phyloP scores from a whole-genome alignment of 371 early-diverging fungal species.

The Chytridium lagenaria region DNA sequence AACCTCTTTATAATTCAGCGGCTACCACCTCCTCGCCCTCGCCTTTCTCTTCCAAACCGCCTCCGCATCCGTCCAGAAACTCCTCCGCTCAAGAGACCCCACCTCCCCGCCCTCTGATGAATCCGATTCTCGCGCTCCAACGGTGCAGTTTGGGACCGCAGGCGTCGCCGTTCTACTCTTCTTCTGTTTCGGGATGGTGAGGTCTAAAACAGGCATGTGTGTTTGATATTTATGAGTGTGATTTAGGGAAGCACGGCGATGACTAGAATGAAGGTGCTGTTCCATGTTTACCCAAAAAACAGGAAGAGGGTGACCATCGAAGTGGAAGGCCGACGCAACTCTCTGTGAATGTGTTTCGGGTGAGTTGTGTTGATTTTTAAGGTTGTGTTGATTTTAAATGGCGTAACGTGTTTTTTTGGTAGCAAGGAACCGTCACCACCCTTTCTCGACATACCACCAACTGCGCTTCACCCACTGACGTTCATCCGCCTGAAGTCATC shows the following conservation, averaged over 20 bases:
- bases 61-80: background rate
- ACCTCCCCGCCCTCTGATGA: background rate
- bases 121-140: background rate
- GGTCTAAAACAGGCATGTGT: background rate
- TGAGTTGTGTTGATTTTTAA: background rate
- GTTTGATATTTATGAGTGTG: background rate
- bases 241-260: background rate
- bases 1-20: no score
- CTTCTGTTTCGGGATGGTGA: conserved; percentile 16
- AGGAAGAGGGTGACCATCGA: background rate
- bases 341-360: conserved; percentile 8
- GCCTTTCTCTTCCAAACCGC: conserved; percentile 4
- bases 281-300: background rate
- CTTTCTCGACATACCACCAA: background rate
- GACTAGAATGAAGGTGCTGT: background rate
- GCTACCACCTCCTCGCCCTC: conserved; percentile 15
- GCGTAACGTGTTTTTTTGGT: no score
- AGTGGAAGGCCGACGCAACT: background rate
- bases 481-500: background rate
- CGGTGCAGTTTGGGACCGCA: conserved; percentile 4
- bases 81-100: background rate
- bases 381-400: no score
- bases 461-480: background rate
- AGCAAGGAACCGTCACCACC: conserved; percentile 15
- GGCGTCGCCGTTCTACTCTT: conserved; percentile 13